Percentiles rank a stretch among this genome's conserved stretches.
phyloP scores from a whole-genome alignment of 345 rosid species.

The Citrus inodora region DNA sequence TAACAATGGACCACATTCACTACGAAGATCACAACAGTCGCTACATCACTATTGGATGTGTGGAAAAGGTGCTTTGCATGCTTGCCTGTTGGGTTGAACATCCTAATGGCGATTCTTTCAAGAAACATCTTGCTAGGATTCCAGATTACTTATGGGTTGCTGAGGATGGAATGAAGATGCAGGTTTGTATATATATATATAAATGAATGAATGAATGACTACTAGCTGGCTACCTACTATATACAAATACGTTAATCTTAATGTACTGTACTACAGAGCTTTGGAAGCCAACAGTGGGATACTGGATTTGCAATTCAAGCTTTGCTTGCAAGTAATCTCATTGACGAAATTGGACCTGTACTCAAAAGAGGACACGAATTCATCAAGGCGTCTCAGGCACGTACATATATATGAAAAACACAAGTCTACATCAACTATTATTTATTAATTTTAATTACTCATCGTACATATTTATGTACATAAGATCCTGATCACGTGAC shows the following conservation, averaged over 20 bases:
- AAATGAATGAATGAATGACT: no score
- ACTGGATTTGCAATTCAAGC: constrained; percentile 73
- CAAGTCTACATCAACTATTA: no score
- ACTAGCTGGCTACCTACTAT: no score
- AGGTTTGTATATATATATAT: constrained; percentile 24
- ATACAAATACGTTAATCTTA: no score
- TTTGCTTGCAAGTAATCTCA: constrained; percentile 55
- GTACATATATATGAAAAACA: background rate
- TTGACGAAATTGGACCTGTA: constrained; percentile 48
- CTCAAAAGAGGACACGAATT: constrained; percentile 71
- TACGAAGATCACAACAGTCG: constrained; percentile 31
- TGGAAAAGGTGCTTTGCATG: constrained; percentile 27
- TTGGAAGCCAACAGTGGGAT: constrained; percentile 87
- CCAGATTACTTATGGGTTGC: constrained; percentile 85
- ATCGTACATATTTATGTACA: no score
- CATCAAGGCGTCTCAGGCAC: constrained; percentile 73
- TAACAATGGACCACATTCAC: constrained; percentile 14
- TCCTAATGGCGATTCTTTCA: constrained; percentile 46
- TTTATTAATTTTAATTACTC: no score
- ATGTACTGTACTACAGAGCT: constrained; percentile 36
- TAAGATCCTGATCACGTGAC: no score
- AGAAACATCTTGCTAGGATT: constrained; percentile 76
- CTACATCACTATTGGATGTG: constrained; percentile 36
- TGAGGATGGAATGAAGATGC: constrained; percentile 97
- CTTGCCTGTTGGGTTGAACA: constrained; percentile 44